Evolutionary conservation across 768 basidiomycete genomes (phyloP), one percentile per base, ranked within the genome.

Genomic region (Tulasnella sp.): DNA sequence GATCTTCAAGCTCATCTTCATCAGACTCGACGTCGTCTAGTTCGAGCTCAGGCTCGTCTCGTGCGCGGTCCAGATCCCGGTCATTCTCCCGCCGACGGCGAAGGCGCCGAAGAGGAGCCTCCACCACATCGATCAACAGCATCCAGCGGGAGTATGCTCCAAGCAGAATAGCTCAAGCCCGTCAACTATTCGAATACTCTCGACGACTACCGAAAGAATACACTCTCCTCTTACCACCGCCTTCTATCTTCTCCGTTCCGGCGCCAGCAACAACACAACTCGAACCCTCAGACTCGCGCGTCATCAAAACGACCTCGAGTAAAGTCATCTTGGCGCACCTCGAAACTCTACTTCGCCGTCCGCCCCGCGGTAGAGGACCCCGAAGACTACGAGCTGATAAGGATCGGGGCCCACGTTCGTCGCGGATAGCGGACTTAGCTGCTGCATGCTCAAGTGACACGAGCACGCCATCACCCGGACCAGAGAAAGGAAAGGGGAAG

Each of bases 181-280:
- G 91, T 52, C 88, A 88, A 77, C 90, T 90, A 31, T 85, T 90
- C 14, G 88, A 89, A 78, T 86, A 88, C 79, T 86, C 87, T 17
- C 84, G 90, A 75, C 85, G 87, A 58, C 83, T 89, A 72, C 87
- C 89, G 52, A 86, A 91, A 77, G 86, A 87, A 73, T 93, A 93
- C 80, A 84, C 86, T 8, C 85, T 94, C 8, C 64, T 93, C 89
- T 81, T 83, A 87, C 34, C 91, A 88, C n/a, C 86, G 85, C 39
- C 79, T 81, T 25, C 49, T 74, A 74, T 45, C 75, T 72, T 25
- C 69, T 38, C 39, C 67, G 71, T 25, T 40, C 74, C 70, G 67
- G 5, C 71, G 52, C 22, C 25, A 19, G 14, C 71, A 17, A 64
- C 72, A 36, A 14, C 29, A 15, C 9, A 34, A 64, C 11, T 64